Evolutionary conservation across 768 basidiomycete genomes (phyloP).

Genomic region (Kwoniella sp.): DNA sequence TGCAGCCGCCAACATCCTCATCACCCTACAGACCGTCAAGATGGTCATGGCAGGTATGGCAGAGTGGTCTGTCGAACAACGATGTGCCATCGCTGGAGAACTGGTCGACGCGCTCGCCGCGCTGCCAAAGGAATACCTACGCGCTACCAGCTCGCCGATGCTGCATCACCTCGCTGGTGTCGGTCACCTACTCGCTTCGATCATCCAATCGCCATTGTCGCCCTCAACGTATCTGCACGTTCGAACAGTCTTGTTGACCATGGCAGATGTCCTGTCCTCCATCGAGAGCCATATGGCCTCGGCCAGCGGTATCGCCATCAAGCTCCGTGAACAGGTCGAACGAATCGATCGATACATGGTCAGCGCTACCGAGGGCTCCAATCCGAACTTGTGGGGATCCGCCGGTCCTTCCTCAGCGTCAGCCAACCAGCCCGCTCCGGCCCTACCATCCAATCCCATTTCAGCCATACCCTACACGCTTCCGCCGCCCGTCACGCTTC

Average conservation of each 20-base stretch:
- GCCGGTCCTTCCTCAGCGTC: not conserved
- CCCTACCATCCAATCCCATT: no score
- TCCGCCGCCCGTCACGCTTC: no score
- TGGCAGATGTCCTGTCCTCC: slow-evolving; percentile 33
- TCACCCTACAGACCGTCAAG: slow-evolving; percentile 38
- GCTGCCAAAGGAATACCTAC: slow-evolving; percentile 37
- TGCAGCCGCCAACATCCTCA: slow-evolving; percentile 36
- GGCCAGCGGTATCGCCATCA: slow-evolving; percentile 11
- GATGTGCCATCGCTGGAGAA: slow-evolving; percentile 42
- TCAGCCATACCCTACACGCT: no score
- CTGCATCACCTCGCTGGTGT: slow-evolving; percentile 45
- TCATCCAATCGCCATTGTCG: slow-evolving; percentile 33
- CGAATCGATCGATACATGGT: slow-evolving; percentile 20
- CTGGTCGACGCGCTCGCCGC: slow-evolving; percentile 34
- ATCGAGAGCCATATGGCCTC: slow-evolving; percentile 21
- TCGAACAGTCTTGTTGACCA: slow-evolving; percentile 30
- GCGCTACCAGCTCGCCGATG: slow-evolving; percentile 25
- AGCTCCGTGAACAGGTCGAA: slow-evolving; percentile 13
- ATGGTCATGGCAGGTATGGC: slow-evolving; percentile 38
- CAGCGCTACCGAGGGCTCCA: slow-evolving; percentile 6
- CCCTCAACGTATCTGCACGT: slow-evolving; percentile 34
- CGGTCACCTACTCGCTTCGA: slow-evolving; percentile 41
- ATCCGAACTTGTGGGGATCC: not conserved
- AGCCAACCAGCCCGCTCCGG: no score
- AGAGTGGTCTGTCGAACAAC: slow-evolving; percentile 25